These are phyloP conservation scores for Fraxinus ornus DNA, from an alignment of 305 asterid genomes.

Conservation along the genomic window DNA sequence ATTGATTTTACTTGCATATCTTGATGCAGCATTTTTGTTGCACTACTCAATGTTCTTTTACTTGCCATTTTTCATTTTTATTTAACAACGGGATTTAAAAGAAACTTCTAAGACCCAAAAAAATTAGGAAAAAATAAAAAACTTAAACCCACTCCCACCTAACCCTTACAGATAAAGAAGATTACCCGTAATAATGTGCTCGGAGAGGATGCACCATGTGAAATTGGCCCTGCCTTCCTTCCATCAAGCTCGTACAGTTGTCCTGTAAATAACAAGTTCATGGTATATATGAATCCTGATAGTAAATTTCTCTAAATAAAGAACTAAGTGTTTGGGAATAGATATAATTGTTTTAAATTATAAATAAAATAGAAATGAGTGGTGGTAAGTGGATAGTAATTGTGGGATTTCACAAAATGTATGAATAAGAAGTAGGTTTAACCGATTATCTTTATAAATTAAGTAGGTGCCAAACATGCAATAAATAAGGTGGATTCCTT, in stretches of 20 bases:
- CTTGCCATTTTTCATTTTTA: background rate
- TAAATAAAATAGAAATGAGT: background rate
- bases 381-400: background rate
- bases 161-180: background rate
- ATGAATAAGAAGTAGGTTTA: background rate
- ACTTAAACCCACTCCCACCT: background rate
- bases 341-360: background rate
- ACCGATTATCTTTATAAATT: too few species aligned
- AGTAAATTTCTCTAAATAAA: background rate
- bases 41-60: background rate
- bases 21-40: background rate
- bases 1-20: background rate
- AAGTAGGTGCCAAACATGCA: background rate
- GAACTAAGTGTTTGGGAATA: background rate
- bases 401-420: background rate
- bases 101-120: background rate
- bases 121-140: background rate
- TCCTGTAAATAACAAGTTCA: slow-evolving; percentile 40
- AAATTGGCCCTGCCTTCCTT: slow-evolving; percentile 72
- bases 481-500: background rate
- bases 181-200: slow-evolving; percentile 57
- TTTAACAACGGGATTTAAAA: background rate
- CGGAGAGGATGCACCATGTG: slow-evolving; percentile 80
- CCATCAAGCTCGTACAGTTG: slow-evolving; percentile 90
- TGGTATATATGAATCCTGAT: background rate